These are phyloP conservation scores for Bonia amplexicaulis DNA, from an alignment of 176 grass and related monocot species.

Conservation along the genomic window DNA sequence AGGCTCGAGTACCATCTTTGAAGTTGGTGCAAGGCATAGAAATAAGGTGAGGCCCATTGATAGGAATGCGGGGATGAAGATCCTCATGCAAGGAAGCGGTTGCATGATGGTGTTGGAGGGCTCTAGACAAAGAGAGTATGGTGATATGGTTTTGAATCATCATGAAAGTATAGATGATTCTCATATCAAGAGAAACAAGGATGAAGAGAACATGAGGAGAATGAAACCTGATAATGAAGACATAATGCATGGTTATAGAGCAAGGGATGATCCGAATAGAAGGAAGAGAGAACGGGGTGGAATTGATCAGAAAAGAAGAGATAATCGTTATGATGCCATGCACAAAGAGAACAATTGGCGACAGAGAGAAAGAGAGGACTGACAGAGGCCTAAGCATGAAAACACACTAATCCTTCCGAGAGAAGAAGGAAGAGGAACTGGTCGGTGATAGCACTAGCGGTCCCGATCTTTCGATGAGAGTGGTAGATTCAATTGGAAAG, in stretches of 20 bases:
- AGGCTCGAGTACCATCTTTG: conserved; percentile 55
- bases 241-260: conserved; percentile 43
- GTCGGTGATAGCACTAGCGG: too few relatives aligned
- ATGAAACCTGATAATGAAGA: conserved; percentile 73
- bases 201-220: conserved; percentile 69
- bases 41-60: conserved; percentile 56
- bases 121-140: conserved; percentile 59
- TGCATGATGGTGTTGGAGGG: conserved; percentile 73
- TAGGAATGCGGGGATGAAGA: conserved; percentile 63
- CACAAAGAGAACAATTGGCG: conserved; percentile 62
- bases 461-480: too few relatives aligned
- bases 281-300: conserved; percentile 75
- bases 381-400: conserved; percentile 79
- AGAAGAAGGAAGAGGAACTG: conserved; percentile 70
- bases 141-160: conserved; percentile 45
- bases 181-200: conserved; percentile 75
- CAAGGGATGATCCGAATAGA: conserved; percentile 62
- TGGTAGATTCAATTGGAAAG: too few relatives aligned
- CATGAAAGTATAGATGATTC: conserved; percentile 63
- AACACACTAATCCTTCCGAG: conserved; percentile 41
- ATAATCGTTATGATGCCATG: conserved; percentile 49
- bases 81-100: conserved; percentile 59
- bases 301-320: conserved; percentile 70
- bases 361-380: conserved; percentile 77
- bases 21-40: conserved; percentile 55